These are phyloP conservation scores for Paecilomyces variotii DNA, from an alignment of 2,329 filamentous ascomycete genomes.

Conservation along the genomic window DNA sequence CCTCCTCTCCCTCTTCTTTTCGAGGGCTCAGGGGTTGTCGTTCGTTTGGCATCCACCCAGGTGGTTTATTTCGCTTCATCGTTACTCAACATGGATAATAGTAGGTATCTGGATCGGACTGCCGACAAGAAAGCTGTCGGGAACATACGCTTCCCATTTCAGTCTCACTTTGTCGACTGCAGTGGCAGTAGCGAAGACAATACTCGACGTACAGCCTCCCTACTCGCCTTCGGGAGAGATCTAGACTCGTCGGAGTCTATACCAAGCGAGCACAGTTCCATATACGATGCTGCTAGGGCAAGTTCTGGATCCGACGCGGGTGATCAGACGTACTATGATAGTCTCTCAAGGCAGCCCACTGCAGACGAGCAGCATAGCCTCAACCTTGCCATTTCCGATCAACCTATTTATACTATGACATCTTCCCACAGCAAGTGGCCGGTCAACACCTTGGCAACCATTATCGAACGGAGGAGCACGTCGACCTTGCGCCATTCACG, in stretches of 20 bases:
- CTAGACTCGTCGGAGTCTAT: conserved; percentile 23
- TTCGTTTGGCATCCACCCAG: not conserved
- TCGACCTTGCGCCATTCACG: conserved; percentile 12
- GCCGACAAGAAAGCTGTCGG: conserved; percentile 3
- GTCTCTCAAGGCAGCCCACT: not conserved
- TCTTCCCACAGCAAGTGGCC: conserved; percentile 12
- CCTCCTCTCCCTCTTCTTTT: conserved; percentile 1
- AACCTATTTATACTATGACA: conserved; percentile 6
- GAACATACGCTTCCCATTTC: not conserved
- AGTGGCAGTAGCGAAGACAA: not conserved
- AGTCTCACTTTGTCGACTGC: not conserved
- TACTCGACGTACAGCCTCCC: conserved; percentile 11
- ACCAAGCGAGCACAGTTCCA: conserved; percentile 28
- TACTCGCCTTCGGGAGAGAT: conserved; percentile 10
- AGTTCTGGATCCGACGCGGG: conserved; percentile 18
- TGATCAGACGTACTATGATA: conserved; percentile 4
- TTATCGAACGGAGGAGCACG: conserved; percentile 17
- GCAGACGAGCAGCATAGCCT: not conserved
- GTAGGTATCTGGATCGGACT: not conserved
- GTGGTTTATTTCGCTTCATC: not conserved
- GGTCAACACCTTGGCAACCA: conserved; percentile 16
- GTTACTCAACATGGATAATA: not conserved
- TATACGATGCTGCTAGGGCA: conserved; percentile 29
- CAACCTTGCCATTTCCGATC: not conserved
- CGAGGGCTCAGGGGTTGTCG: not conserved